These are phyloP conservation scores for Neurospora terricola DNA, from an alignment of 495 filamentous ascomycete species.

Conservation along the genomic window DNA sequence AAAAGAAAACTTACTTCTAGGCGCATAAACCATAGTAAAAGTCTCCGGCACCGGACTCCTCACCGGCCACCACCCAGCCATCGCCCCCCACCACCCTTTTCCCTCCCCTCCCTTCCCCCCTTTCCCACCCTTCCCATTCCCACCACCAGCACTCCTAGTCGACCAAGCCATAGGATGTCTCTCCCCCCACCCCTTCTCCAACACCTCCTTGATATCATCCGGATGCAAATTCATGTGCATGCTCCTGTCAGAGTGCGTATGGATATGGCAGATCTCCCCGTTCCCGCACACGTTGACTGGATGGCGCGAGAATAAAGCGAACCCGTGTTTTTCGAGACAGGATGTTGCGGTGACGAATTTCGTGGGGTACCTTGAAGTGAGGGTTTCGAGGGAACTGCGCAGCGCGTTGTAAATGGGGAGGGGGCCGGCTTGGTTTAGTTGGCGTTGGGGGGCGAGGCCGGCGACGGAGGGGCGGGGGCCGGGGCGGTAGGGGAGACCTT, in stretches of 20 bases:
- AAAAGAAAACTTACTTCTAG: slow-evolving; percentile 33
- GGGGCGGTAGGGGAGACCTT: slow-evolving; percentile 44
- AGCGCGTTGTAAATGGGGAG: slow-evolving; percentile 42
- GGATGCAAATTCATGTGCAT: slow-evolving; percentile 72
- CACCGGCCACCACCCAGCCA: slow-evolving; percentile 14
- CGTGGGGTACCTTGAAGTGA: slow-evolving; percentile 38
- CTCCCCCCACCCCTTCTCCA: slow-evolving; percentile 82
- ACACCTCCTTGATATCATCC: slow-evolving; percentile 63
- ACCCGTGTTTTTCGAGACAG: slow-evolving; percentile 71
- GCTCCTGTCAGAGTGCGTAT: slow-evolving; percentile 55
- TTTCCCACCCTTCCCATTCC: background rate
- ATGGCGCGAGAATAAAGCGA: slow-evolving; percentile 56
- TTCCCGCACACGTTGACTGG: slow-evolving; percentile 54
- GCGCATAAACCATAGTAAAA: slow-evolving; percentile 80
- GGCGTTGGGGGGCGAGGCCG: slow-evolving; percentile 74
- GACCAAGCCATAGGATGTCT: slow-evolving; percentile 69
- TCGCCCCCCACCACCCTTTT: too few relatives aligned
- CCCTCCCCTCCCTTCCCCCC: background rate
- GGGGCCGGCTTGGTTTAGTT: slow-evolving; percentile 54
- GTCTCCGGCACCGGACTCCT: slow-evolving; percentile 52
- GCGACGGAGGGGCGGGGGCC: slow-evolving; percentile 54
- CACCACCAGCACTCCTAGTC: background rate
- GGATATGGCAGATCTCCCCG: slow-evolving; percentile 75
- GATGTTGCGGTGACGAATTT: slow-evolving; percentile 53
- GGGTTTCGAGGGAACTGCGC: slow-evolving; percentile 34